Conservation (phyloP, 805 yeast species). For the Yarrowia sp. region DNA sequence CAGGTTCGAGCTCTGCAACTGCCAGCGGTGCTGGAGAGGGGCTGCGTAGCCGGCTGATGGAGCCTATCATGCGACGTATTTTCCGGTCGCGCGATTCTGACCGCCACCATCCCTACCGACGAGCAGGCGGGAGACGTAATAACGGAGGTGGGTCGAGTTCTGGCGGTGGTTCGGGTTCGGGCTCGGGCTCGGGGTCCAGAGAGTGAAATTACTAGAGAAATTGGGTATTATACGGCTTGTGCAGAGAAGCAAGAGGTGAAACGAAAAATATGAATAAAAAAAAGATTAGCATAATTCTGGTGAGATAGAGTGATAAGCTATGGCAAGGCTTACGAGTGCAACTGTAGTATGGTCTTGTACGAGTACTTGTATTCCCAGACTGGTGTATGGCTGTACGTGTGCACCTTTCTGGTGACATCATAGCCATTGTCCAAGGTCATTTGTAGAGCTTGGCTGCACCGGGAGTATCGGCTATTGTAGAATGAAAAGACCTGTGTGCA, state of each 20-base stretch:
- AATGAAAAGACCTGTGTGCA: neutral
- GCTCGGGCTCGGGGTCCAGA: slow-evolving; percentile 4
- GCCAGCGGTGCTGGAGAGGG: neutral
- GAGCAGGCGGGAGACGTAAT: neutral
- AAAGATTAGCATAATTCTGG: slow-evolving; percentile 1
- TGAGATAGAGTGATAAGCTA: too few relatives aligned
- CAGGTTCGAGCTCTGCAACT: neutral
- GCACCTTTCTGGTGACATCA: too few relatives aligned
- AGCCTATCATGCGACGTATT: slow-evolving; percentile 28
- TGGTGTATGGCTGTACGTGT: too few relatives aligned
- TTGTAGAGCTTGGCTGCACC: slow-evolving; percentile 18
- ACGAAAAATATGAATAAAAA: slow-evolving; percentile 6
- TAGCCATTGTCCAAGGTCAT: too few relatives aligned
- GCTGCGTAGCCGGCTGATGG: slow-evolving; percentile 30
- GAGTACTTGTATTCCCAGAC: too few relatives aligned
- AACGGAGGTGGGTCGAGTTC: neutral
- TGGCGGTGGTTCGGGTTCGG: neutral
- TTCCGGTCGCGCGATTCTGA: slow-evolving; percentile 20
- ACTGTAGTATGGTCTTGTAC: too few relatives aligned
- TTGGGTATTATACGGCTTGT: slow-evolving; percentile 16
- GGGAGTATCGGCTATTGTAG: neutral
- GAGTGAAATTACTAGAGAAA: slow-evolving; percentile 2
- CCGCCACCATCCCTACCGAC: slow-evolving; percentile 28
- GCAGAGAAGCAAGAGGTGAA: neutral
- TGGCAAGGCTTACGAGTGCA: too few relatives aligned